These are phyloP conservation scores for Agrocybe pediades DNA, from an alignment of 768 basidiomycete species.

Conservation along the genomic window DNA sequence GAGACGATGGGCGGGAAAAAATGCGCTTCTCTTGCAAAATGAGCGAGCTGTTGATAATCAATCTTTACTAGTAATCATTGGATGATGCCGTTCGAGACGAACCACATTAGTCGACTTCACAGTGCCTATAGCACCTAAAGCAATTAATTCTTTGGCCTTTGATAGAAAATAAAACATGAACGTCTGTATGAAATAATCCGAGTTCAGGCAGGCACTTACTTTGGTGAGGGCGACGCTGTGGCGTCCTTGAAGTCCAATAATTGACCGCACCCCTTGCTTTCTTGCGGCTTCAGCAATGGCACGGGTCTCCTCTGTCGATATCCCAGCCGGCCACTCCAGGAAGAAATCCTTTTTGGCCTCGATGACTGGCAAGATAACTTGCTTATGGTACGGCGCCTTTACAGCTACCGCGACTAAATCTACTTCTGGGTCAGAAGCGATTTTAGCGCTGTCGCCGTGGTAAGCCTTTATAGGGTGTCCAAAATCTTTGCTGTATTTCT, in stretches of 20 bases:
- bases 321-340: slow-evolving; percentile 43
- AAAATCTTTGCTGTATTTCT: slow-evolving; percentile 26
- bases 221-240: slow-evolving; percentile 28
- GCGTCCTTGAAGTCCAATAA: slow-evolving; percentile 36
- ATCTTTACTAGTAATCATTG: neutral
- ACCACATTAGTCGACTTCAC: neutral
- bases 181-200: neutral
- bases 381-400: slow-evolving; percentile 29
- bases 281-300: too few relatives aligned
- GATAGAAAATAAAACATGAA: neutral
- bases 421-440: slow-evolving; percentile 37
- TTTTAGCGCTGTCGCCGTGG: slow-evolving; percentile 27
- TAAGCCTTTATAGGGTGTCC: slow-evolving; percentile 32
- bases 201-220: slow-evolving; percentile 17
- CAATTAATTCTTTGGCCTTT: neutral
- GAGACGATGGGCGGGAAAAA: neutral
- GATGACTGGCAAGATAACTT: slow-evolving; percentile 30
- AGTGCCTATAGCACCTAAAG: neutral
- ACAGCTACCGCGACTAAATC: slow-evolving; percentile 38
- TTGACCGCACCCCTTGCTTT: slow-evolving; percentile 23
- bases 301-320: slow-evolving; percentile 29
- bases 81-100: neutral
- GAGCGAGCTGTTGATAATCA: neutral
- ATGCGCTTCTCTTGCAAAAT: neutral
- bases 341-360: slow-evolving; percentile 39